Conservation (phyloP, 169 alveolate species). For the Blepharisma undulans region DNA sequence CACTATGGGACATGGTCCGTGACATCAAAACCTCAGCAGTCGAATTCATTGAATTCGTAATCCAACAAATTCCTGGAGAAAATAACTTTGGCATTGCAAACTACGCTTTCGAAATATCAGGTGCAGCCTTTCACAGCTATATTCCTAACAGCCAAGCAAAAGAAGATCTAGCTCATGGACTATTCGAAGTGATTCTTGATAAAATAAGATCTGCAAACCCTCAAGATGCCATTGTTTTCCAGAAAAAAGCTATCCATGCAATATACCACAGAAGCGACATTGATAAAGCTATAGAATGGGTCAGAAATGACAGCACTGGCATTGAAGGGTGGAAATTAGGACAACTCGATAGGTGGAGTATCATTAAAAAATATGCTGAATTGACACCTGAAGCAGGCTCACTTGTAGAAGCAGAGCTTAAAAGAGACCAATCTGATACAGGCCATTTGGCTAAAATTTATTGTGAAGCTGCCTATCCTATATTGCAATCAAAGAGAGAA, state of each 20-base stretch:
- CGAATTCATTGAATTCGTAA: constrained; percentile 24
- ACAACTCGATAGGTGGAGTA: constrained; percentile 26
- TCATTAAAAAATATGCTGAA: constrained; percentile 24
- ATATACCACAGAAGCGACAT: constrained; percentile 18
- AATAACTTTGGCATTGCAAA: neutral
- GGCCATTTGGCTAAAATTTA: constrained; percentile 18
- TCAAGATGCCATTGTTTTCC: neutral
- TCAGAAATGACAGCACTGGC: neutral
- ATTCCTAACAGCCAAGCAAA: neutral
- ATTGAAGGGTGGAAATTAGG: neutral
- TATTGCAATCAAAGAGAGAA: neutral
- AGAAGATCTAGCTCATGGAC: constrained; percentile 7
- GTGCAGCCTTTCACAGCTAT: constrained; percentile 13
- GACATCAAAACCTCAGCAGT: constrained; percentile 36
- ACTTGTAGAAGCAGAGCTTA: neutral
- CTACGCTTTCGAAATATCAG: neutral
- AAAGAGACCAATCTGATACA: constrained; percentile 25
- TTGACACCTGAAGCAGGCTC: neutral
- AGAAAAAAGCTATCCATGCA: neutral
- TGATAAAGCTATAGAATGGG: constrained; percentile 19
- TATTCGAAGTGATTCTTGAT: neutral
- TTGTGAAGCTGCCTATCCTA: constrained; percentile 44
- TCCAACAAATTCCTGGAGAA: constrained; percentile 25
- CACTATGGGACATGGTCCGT: constrained; percentile 27
- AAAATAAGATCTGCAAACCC: neutral